These are phyloP conservation scores for Ricinus communis DNA, from an alignment of 345 rosid species.

Conservation along the genomic window DNA sequence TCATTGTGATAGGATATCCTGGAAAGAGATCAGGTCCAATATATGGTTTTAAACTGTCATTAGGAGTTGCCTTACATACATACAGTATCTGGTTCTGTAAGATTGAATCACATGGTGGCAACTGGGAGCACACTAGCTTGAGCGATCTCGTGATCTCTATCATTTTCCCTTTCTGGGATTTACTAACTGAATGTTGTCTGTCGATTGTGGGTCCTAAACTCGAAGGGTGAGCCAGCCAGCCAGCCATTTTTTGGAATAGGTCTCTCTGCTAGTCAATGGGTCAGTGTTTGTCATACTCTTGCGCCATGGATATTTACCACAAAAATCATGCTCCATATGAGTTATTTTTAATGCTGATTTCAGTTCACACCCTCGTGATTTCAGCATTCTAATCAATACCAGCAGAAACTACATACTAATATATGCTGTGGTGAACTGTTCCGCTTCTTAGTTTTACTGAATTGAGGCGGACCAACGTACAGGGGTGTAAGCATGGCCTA, in stretches of 20 bases:
- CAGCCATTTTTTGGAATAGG: not conserved
- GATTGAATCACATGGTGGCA: not conserved
- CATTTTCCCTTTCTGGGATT: not conserved
- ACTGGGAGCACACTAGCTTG: constrained; percentile 11
- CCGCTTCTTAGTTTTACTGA: too few species aligned
- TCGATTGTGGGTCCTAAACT: not conserved
- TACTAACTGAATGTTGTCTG: not conserved
- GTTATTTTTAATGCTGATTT: too few species aligned
- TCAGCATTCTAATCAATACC: too few species aligned
- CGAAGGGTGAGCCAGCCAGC: not conserved
- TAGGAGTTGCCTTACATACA: too few species aligned
- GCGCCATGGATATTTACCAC: too few species aligned
- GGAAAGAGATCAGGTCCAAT: not conserved
- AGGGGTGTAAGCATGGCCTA: not conserved
- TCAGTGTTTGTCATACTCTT: too few species aligned
- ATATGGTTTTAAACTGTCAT: not conserved
- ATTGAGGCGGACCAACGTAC: too few species aligned
- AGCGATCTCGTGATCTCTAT: constrained; percentile 20
- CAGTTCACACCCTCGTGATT: too few species aligned
- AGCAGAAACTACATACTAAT: too few species aligned
- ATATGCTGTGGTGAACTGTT: too few species aligned
- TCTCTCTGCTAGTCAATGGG: not conserved
- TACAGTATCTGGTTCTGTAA: not conserved
- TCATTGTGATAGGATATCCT: too few species aligned
- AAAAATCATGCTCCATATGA: too few species aligned